These are phyloP conservation scores for Thalassiosira profunda DNA, from an alignment of 108 stramenopile genomes.

Conservation along the genomic window DNA sequence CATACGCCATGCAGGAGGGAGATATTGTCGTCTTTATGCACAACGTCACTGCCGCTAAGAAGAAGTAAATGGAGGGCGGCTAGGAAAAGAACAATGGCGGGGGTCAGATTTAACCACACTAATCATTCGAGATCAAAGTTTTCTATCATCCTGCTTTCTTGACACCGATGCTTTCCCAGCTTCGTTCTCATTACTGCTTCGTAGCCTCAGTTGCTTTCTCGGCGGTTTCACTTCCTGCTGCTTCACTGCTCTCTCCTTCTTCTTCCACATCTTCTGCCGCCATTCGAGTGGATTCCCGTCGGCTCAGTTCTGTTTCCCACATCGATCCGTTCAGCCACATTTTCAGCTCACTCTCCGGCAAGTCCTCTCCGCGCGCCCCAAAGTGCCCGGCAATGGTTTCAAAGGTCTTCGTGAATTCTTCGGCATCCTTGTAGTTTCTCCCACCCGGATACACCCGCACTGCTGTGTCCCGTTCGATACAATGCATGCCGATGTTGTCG, in stretches of 20 bases:
- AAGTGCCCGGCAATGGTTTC: slow-evolving; percentile 79
- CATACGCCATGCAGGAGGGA: slow-evolving; percentile 94
- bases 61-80: slow-evolving; percentile 61
- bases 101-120: too few species aligned
- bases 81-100: too few species aligned
- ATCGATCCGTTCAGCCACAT: slow-evolving; percentile 49
- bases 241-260: not conserved
- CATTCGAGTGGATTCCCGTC: slow-evolving; percentile 20
- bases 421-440: slow-evolving; percentile 47
- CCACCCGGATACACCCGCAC: slow-evolving; percentile 72
- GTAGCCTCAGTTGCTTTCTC: too few species aligned
- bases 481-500: slow-evolving; percentile 71
- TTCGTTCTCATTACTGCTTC: too few species aligned
- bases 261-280: slow-evolving; percentile 10
- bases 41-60: slow-evolving; percentile 83
- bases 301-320: slow-evolving; percentile 44
- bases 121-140: not conserved
- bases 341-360: slow-evolving; percentile 46
- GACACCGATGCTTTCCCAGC: not conserved
- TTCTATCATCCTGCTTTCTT: not conserved
- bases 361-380: slow-evolving; percentile 69
- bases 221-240: too few species aligned
- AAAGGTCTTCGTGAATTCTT: slow-evolving; percentile 80
- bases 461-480: slow-evolving; percentile 58
- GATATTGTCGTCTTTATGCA: slow-evolving; percentile 94